Conservation (phyloP, 108 stramenopile genomes). For the Skeletonema costatum region DNA sequence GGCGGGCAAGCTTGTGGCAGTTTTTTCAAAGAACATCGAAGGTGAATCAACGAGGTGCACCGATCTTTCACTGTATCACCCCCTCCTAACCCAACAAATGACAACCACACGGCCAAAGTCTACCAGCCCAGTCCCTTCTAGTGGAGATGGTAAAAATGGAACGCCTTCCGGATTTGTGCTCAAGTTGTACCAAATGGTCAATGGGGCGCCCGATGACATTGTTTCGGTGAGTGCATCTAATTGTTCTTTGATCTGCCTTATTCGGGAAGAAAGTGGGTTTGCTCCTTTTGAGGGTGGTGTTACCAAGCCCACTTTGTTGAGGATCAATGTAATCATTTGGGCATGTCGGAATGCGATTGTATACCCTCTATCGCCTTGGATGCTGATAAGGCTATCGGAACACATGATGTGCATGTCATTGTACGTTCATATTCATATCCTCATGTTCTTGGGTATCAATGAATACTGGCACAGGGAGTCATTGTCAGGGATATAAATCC, state of each 20-base stretch:
- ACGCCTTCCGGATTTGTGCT: slow-evolving; percentile 70
- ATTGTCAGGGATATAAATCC: neutral
- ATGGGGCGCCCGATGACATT: slow-evolving; percentile 83
- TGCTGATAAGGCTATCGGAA: neutral
- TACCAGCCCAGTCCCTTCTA: neutral
- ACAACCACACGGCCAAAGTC: neutral
- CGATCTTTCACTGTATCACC: neutral
- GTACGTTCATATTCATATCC: neutral
- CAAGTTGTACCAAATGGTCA: slow-evolving; percentile 87
- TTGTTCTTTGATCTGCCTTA: slow-evolving; percentile 25
- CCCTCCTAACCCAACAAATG: neutral
- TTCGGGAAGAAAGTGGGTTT: neutral
- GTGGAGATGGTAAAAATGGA: neutral
- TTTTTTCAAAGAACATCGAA: neutral
- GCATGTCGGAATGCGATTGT: neutral
- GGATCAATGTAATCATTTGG: neutral
- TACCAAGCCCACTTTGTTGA: neutral
- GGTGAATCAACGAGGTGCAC: neutral
- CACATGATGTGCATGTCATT: neutral
- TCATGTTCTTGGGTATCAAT: neutral
- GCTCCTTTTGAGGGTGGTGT: neutral
- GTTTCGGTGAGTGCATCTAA: slow-evolving; percentile 68
- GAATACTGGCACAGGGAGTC: neutral
- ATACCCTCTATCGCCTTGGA: neutral
- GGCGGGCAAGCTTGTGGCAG: neutral